These are phyloP conservation scores for Crithidia sp. DNA, from an alignment of 208 protist species.

Conservation along the genomic window DNA sequence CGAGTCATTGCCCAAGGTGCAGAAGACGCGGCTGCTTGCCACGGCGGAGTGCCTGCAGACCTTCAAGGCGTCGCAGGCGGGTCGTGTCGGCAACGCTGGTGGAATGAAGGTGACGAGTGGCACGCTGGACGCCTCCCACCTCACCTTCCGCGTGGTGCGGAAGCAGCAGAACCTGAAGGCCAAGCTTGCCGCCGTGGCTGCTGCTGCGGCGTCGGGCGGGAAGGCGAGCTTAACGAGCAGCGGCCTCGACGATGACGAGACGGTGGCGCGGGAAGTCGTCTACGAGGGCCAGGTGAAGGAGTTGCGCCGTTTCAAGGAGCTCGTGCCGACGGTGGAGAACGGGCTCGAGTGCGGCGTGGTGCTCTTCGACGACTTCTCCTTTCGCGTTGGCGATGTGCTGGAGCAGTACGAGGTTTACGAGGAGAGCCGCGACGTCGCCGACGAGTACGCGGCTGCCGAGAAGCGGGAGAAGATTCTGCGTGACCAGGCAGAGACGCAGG, in stretches of 20 bases:
- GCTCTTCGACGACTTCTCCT: conserved; percentile 88
- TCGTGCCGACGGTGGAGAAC: conserved; percentile 82
- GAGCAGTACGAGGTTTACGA: conserved; percentile 82
- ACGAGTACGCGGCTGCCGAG: conserved; percentile 76
- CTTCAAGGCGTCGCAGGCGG: conserved; percentile 88
- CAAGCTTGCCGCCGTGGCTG: conserved; percentile 12
- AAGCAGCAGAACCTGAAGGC: conserved; percentile 39
- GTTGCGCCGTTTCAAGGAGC: conserved; percentile 89
- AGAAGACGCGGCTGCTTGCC: conserved; percentile 66
- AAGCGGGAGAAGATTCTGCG: conserved; percentile 70
- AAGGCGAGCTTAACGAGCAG: conserved; percentile 6
- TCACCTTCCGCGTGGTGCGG: conserved; percentile 73
- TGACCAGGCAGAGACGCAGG: conserved; percentile 60
- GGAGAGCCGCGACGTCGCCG: conserved; percentile 80
- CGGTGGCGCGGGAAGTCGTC: conserved; percentile 58
- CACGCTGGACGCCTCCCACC: conserved; percentile 66
- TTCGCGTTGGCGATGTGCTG: conserved; percentile 75
- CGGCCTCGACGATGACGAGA: conserved; percentile 32
- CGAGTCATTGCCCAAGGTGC: conserved; percentile 70
- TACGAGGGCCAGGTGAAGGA: conserved; percentile 90
- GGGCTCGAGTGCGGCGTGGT: conserved; percentile 92
- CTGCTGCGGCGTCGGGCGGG: conserved; percentile 7
- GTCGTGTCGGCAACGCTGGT: conserved; percentile 79
- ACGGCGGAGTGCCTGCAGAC: conserved; percentile 81
- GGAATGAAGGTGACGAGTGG: conserved; percentile 85